Conservation (phyloP, 495 filamentous ascomycete genomes). For the Baudoinia panamericana region DNA sequence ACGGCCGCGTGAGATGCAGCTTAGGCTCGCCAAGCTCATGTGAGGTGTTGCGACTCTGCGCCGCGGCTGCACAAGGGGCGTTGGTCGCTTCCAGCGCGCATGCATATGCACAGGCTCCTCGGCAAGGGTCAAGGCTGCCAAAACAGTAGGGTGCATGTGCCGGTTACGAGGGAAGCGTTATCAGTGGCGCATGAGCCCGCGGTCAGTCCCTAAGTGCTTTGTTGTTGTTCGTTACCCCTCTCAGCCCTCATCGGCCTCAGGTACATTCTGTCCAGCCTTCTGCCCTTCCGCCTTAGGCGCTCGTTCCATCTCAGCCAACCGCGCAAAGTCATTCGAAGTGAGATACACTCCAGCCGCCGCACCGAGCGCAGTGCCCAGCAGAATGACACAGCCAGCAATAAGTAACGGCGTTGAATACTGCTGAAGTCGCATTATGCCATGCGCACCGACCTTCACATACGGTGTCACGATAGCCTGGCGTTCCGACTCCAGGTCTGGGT, state of each 20-base stretch:
- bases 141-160: no score
- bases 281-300: not conserved
- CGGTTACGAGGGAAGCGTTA: no score
- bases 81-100: no score
- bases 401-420: not conserved
- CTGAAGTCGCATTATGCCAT: not conserved
- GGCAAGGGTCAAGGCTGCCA: no score
- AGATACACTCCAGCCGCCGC: not conserved
- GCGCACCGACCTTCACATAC: constrained; percentile 17
- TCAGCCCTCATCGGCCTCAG: constrained; percentile 7
- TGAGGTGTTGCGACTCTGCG: no score
- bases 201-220: no score
- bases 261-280: not conserved
- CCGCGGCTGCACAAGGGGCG: no score
- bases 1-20: no score
- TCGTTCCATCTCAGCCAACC: not conserved
- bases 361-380: constrained; percentile 3
- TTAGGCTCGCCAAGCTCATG: no score
- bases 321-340: constrained; percentile 2
- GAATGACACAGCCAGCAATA: not conserved
- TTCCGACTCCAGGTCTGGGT: constrained; percentile 23
- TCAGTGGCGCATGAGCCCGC: no score
- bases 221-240: no score
- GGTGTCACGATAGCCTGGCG: constrained; percentile 22
- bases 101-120: no score